Conservation (phyloP, 805 yeast species). For the Ogataea paraovalis region DNA sequence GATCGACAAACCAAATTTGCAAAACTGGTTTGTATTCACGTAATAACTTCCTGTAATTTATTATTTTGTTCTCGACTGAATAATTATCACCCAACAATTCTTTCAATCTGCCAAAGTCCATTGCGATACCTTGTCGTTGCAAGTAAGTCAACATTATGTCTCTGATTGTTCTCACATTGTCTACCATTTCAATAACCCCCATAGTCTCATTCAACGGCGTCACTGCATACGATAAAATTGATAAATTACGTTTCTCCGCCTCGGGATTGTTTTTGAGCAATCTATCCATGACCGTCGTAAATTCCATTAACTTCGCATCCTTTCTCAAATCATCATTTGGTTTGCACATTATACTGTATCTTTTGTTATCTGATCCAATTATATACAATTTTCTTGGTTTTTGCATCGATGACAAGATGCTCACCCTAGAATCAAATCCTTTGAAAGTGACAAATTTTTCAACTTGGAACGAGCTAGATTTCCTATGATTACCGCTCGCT, state of each 20-base stretch:
- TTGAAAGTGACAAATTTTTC: constrained; percentile 46
- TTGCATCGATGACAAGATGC: constrained; percentile 76
- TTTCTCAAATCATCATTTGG: constrained; percentile 88
- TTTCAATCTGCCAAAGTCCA: constrained; percentile 27
- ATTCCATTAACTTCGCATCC: constrained; percentile 91
- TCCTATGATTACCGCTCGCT: constrained; percentile 36
- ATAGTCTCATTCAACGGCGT: constrained; percentile 79
- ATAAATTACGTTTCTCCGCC: constrained; percentile 66
- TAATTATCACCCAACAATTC: constrained; percentile 21
- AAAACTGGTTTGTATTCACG: constrained; percentile 61
- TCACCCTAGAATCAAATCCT: constrained; percentile 63
- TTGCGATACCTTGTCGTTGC: constrained; percentile 22
- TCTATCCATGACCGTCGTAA: constrained; percentile 81
- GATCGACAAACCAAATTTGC: constrained; percentile 83
- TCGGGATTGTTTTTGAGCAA: constrained; percentile 63
- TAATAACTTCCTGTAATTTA: constrained; percentile 32
- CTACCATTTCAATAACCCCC: constrained; percentile 91
- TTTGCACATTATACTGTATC: constrained; percentile 76
- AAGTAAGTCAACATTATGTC: constrained; percentile 42
- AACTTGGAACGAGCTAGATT: constrained; percentile 10
- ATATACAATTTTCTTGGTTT: constrained; percentile 76
- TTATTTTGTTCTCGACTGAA: constrained; percentile 31
- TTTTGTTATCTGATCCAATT: constrained; percentile 72
- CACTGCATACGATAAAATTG: constrained; percentile 81
- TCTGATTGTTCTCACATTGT: constrained; percentile 67